Conservation (phyloP, 495 filamentous ascomycete genomes). For the Lindgomyces ingoldianus region DNA sequence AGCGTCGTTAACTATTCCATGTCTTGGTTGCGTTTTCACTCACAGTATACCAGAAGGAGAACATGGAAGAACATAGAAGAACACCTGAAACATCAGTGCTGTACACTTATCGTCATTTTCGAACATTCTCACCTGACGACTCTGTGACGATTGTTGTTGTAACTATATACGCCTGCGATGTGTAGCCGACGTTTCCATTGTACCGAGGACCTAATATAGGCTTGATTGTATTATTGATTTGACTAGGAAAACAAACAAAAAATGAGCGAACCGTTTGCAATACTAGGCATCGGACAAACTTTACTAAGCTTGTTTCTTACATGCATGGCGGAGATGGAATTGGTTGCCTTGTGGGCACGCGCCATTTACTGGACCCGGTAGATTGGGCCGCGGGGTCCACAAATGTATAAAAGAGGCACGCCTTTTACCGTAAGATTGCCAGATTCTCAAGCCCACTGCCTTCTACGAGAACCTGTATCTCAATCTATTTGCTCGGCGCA, state of each 20-base stretch:
- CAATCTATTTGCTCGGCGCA: conserved; percentile 3
- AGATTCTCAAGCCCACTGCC: conserved; percentile 3
- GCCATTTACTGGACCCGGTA: conserved; percentile 6
- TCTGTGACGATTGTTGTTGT: background rate
- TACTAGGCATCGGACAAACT: no score
- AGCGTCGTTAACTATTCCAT: no score
- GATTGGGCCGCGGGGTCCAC: conserved; percentile 2
- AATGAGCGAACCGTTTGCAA: conserved; percentile 6
- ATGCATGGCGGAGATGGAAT: background rate
- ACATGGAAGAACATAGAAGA: no score
- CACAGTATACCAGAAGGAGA: no score
- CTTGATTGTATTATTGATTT: conserved; percentile 6
- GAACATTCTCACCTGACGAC: background rate
- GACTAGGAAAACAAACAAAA: background rate
- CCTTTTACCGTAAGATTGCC: conserved; percentile 7
- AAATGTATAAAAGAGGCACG: conserved; percentile 7
- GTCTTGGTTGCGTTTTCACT: no score
- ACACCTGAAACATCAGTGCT: no score
- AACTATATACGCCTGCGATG: conserved; percentile 1
- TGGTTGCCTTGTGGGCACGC: background rate
- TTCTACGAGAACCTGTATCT: conserved; percentile 1
- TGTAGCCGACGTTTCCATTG: background rate
- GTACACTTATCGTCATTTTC: no score
- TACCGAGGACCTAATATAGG: conserved; percentile 1
- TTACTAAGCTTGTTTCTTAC: conserved; percentile 7